Evolutionary conservation across 768 basidiomycete species (phyloP), one percentile per base, ranked within the genome.

Genomic region (Lactarius hatsudake): DNA sequence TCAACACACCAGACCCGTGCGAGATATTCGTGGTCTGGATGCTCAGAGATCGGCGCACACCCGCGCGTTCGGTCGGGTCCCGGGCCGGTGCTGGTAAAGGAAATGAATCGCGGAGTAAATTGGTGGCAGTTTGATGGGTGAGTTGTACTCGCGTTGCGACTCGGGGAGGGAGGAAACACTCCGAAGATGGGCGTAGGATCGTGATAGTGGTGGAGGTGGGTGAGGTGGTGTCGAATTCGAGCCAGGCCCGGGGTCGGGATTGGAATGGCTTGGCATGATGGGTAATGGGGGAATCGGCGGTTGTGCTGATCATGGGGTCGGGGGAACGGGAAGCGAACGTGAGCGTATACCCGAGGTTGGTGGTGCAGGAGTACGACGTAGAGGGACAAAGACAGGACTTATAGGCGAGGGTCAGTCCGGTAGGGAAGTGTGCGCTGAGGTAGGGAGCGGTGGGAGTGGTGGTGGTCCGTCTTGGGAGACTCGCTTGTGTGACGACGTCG

Each of bases 241-340:
- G 13, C 3, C 38, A 12, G 38, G 13, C 13, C 13, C 12, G 36
- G 53, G 36, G 12, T 7, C 36, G 9, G 36, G 36, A 36, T 2
- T 36, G 36, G 36, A 12, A 53, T 2, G 12, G 10, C 1, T 36
- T 10, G 10, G 36, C 36, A 36, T 36, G 9, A 58, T 51, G 1
- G 36, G 36, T 12, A 12, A 36, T 63, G 23, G 53, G 10, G 42
- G 58, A 7, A 55, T 30, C 26, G 36, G 66, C 5, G 58, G 30
- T 38, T 67, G 63, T 54, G 66, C 32, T 43, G 48, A 13, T 23
- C 56, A 58, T 38, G 61, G 34, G n/a, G 45, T 53, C 15, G 57
- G 61, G 18, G 58, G 59, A 3, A 54, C 30, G 15, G 66, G 62
- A 43, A 67, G 66, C 26, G 53, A 67, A 32, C 62, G 66, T 9